Evolutionary conservation across 805 yeast species (phyloP), one percentile per base, ranked within the genome.

Genomic region (Scheffersomyces amazonensis): DNA sequence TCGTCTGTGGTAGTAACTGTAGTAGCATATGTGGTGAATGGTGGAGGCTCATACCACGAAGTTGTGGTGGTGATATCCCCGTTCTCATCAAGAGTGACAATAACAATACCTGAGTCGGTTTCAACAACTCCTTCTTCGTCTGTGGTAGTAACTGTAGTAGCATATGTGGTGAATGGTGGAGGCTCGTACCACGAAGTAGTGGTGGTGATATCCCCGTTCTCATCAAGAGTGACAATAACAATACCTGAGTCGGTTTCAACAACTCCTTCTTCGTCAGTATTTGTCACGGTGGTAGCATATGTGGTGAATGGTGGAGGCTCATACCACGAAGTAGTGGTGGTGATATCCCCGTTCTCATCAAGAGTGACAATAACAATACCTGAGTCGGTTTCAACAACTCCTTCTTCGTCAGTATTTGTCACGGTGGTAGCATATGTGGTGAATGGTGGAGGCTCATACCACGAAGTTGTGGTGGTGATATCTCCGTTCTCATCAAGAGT

Each of bases 161-260:
- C 28, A 24, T 25, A 39, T 3, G 42, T 39, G 17, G 39, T 27
- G 7, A 27, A 27, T 12, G 16, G 16, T 7, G 7, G 12, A n/a
- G 12, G 7, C 23, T 21, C 23, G 23, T 8, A 21, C 10, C 7
- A 21, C 3, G 42, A 40, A 4, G 49, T 42, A 7, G 45, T 31
- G 12, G 49, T 43, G 40, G 16, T 22, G 19, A 30, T 31, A 8
- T 15, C n/a, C 3, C 47, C 47, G 12, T 17, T 31, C 1, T 38
- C n/a, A 35, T 46, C 33, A 31, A 45, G 41, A 2, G 43, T 35
- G 4, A 43, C 40, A 15, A 33, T 21, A 24, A 47, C 50, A 15
- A 40, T 49, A 32, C 52, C 55, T 6, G 53, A 40, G n/a, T 48
- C 47, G 9, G 56, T 53, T 7, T 40, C 41, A 9, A 42, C 38